Evolutionary conservation across 2,329 filamentous ascomycete genomes (phyloP).

Genomic region (Colletotrichum zoysiae): DNA sequence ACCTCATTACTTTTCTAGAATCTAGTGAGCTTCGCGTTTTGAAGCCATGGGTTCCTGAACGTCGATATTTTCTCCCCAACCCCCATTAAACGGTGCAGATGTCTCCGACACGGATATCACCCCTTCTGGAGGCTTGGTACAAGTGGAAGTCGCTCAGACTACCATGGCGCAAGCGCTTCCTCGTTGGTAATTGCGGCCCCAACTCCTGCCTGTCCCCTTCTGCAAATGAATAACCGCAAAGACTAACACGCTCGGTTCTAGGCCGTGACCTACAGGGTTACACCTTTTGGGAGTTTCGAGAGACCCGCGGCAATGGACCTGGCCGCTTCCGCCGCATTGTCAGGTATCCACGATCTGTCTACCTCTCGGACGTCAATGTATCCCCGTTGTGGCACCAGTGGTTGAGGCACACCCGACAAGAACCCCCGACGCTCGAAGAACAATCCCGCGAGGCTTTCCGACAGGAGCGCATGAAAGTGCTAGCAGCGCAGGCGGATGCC

Average conservation of each 20-base stretch:
- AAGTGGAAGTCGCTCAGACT: conserved; percentile 73
- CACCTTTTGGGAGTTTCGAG: conserved; percentile 77
- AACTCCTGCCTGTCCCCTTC: not conserved
- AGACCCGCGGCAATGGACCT: conserved; percentile 55
- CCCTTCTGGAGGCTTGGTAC: conserved; percentile 60
- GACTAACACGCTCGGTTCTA: conserved; percentile 47
- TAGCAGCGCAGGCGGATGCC: conserved; percentile 73
- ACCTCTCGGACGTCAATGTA: conserved; percentile 68
- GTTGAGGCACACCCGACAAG: conserved; percentile 70
- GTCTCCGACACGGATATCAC: conserved; percentile 40
- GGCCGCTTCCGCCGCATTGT: conserved; percentile 72
- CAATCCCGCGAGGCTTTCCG: conserved; percentile 66
- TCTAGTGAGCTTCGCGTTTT: not conserved
- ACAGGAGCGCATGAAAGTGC: conserved; percentile 64
- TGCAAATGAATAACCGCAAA: not conserved
- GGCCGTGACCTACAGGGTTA: conserved; percentile 75
- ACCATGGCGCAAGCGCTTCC: conserved; percentile 73
- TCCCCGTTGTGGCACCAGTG: conserved; percentile 77
- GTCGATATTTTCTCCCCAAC: conserved; percentile 8
- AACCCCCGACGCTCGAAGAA: conserved; percentile 69
- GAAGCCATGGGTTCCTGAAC: conserved; percentile 35
- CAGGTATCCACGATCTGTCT: conserved; percentile 66
- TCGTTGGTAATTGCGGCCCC: conserved; percentile 63
- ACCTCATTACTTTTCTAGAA: conserved; percentile 42
- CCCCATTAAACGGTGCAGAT: conserved; percentile 18